Evolutionary conservation across 2,329 filamentous ascomycete species (phyloP).

Genomic region (Elsinoe arachidis): DNA sequence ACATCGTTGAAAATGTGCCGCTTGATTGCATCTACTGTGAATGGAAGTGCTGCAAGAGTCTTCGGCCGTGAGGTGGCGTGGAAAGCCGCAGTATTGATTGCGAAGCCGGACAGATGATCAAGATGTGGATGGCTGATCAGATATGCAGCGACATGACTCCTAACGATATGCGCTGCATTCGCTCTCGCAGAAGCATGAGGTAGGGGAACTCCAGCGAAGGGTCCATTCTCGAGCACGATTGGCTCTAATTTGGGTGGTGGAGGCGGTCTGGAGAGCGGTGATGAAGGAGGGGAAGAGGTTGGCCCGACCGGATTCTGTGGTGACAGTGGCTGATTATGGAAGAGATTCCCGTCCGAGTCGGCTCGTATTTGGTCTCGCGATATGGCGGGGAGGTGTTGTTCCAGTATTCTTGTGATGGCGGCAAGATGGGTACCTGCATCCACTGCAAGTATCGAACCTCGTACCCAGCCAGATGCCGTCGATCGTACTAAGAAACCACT

Average conservation of each 20-base stretch:
- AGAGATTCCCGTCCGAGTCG: conserved; percentile 9
- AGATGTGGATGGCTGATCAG: conserved; percentile 96
- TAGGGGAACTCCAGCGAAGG: conserved; percentile 71
- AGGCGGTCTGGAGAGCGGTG: conserved; percentile 31
- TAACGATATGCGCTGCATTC: conserved; percentile 74
- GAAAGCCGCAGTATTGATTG: conserved; percentile 84
- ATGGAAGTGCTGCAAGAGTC: conserved; percentile 73
- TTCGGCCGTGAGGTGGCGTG: conserved; percentile 71
- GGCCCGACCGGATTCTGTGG: conserved; percentile 12
- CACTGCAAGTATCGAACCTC: conserved; percentile 78
- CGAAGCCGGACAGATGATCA: conserved; percentile 84
- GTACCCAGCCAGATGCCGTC: conserved; percentile 66
- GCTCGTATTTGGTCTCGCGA: conserved; percentile 12
- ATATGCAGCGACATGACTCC: conserved; percentile 73
- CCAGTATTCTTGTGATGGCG: conserved; percentile 71
- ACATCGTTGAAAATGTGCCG: conserved; percentile 94
- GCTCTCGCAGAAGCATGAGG: conserved; percentile 57
- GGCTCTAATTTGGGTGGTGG: conserved; percentile 27
- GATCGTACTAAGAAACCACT: conserved; percentile 86
- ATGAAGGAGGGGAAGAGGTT: conserved; percentile 27
- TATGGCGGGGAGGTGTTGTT: conserved; percentile 44
- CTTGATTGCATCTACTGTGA: conserved; percentile 87
- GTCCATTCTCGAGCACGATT: conserved; percentile 52
- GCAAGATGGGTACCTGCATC: conserved; percentile 87
- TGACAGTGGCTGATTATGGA: conserved; percentile 14